Percentiles rank a stretch among this genome's conserved stretches.
Evolutionary conservation across 2,329 filamentous ascomycete genomes (phyloP).

Genomic region (Ophiostoma montium): DNA sequence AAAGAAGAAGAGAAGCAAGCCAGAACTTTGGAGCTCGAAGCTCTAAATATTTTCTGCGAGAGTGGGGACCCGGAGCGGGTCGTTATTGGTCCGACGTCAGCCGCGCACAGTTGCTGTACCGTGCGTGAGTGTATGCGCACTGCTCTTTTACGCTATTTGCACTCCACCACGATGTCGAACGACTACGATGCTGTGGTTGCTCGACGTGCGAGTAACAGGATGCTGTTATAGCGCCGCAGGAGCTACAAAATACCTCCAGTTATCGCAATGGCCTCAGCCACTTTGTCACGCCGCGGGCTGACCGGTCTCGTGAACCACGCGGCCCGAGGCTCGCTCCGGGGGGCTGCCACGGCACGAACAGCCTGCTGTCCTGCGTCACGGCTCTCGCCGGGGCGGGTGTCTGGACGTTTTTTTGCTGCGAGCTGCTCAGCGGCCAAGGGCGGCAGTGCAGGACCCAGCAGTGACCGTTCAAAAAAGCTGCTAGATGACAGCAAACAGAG

Average conservation of each 20-base stretch:
- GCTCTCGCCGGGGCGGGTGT: not conserved
- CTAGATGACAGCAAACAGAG: constrained; percentile 26
- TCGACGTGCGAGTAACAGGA: not conserved
- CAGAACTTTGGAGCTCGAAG: constrained; percentile 6
- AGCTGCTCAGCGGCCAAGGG: not conserved
- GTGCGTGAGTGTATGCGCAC: not conserved
- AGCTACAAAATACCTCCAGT: not conserved
- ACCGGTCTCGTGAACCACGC: not conserved
- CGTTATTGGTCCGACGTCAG: constrained; percentile 8
- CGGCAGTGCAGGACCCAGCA: not conserved
- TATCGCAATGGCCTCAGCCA: constrained; percentile 1
- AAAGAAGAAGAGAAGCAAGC: constrained; percentile 26
- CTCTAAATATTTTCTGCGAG: constrained; percentile 16
- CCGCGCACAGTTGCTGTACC: not conserved
- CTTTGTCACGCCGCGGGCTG: constrained; percentile 1
- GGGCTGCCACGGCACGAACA: not conserved
- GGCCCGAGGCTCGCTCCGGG: not conserved
- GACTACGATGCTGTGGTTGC: not conserved
- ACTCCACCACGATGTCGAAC: not conserved
- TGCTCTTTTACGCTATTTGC: not conserved
- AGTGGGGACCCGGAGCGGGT: constrained; percentile 4
- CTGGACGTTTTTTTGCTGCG: not conserved
- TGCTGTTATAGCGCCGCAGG: not conserved
- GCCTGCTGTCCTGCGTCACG: not conserved
- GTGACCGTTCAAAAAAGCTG: not conserved